Evolutionary conservation across 1,139 yeast genomes (phyloP), one percentile per base, ranked within the genome.

Genomic region (Nakaseomyces sp.): DNA sequence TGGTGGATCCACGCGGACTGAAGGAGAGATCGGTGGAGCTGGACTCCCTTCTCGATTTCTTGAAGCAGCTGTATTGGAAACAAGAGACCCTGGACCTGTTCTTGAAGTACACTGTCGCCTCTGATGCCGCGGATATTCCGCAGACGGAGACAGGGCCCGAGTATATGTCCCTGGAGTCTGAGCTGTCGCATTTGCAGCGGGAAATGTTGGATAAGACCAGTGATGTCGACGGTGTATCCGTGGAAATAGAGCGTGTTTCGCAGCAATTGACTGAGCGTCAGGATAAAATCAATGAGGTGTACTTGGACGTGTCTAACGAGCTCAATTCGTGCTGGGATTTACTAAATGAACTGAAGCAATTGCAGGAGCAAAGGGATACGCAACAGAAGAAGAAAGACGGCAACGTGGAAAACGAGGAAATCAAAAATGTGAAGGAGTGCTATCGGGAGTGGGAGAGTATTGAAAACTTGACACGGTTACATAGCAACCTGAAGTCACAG

Each of bases 1-100:
- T 45, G 1, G 41, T 58, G 10, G 56, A 60, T 41, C 54, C 56
- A n/a, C 42, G 45, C 16, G 29, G 26, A 12, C 33, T 60, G 9
- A 43, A 44, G 9, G 48, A 30, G 1, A 51, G 49, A 20, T 48
- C 58, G n/a, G 42, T 39, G n/a, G 53, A 57, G 16, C 50, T 57
- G 13, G 50, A 54, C 19, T 35, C 50, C 32, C 44, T 60, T 12
- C 47, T 58, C 8, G 53, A 52, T 17, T 39, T 52, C 8, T 40
- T 61, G 36, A 56, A 52, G 31, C 41, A 48, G 38, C 46, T 55
- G n/a, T 60, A 61, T 49, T 45, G 60, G 44, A 61, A 58, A 41
- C 60, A 59, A 42, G 65, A 61, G 41, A 50, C 63, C 0, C 42
- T 61, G 22, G 65, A 61, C 37, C 53, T 55, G 40, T 61, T 61